Conservation (phyloP, 2,329 filamentous ascomycete genomes). For the Xylaria hypoxylon region DNA sequence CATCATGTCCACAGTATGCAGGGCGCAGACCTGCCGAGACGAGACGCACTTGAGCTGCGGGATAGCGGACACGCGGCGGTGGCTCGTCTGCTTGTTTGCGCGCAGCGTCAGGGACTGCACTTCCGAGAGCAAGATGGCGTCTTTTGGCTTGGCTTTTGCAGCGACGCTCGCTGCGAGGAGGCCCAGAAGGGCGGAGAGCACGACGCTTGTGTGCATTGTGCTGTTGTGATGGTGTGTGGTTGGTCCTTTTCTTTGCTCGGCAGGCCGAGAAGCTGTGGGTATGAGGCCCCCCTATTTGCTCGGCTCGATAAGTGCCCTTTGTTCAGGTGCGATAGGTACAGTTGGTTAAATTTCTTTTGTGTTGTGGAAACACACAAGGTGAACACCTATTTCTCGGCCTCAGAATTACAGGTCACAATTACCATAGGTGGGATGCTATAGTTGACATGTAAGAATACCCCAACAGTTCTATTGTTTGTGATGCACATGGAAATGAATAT, state of each 20-base stretch:
- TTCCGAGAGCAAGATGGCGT: slow-evolving; percentile 68
- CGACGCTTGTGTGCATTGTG: slow-evolving; percentile 31
- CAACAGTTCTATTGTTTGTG: neutral
- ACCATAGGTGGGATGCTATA: neutral
- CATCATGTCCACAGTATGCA: slow-evolving; percentile 84
- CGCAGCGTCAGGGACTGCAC: slow-evolving; percentile 85
- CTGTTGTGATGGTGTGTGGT: neutral
- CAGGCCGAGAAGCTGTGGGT: neutral
- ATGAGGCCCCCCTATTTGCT: neutral
- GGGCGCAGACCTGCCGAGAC: slow-evolving; percentile 69
- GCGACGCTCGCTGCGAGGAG: slow-evolving; percentile 41
- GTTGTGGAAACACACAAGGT: neutral
- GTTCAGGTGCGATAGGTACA: too few species aligned
- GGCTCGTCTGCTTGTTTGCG: slow-evolving; percentile 72
- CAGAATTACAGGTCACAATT: neutral
- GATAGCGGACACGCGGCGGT: slow-evolving; percentile 79
- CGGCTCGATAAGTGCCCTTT: neutral
- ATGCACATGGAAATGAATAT: neutral
- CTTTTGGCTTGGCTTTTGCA: slow-evolving; percentile 54
- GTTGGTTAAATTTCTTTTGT: neutral
- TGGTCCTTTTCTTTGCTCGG: neutral
- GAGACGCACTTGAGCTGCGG: slow-evolving; percentile 85
- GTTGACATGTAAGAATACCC: neutral
- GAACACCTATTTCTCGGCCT: neutral
- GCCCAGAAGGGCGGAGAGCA: slow-evolving; percentile 37